Percentiles rank a stretch among this genome's conserved stretches.
phyloP scores from a whole-genome alignment of 192 early-diverging fungal species.

The Geosiphon pyriformis region DNA sequence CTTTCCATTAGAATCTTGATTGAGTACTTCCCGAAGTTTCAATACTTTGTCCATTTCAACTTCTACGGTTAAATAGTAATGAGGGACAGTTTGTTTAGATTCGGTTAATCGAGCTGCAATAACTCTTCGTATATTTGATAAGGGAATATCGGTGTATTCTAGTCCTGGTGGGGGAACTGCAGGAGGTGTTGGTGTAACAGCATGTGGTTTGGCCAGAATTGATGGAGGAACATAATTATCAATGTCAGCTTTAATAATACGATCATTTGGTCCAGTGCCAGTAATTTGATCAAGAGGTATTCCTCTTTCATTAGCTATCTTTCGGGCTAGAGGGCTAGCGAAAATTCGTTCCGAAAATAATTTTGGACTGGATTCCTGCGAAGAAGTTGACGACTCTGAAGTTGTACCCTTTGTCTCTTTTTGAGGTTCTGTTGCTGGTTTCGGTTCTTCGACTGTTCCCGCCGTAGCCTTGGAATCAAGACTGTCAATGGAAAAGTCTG shows the following conservation, averaged over 20 bases:
- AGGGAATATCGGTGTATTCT: conserved; percentile 67
- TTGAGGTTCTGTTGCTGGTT: conserved; percentile 6
- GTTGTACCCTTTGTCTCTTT: conserved; percentile 14
- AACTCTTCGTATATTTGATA: conserved; percentile 75
- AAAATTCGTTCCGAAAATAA: conserved; percentile 58
- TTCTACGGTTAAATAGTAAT: conserved; percentile 82
- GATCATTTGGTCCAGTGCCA: conserved; percentile 85
- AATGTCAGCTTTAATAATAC: conserved; percentile 90
- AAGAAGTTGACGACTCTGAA: conserved; percentile 26
- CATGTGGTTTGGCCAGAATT: conserved; percentile 35
- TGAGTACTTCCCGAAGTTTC: conserved; percentile 84
- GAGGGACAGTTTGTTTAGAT: conserved; percentile 69
- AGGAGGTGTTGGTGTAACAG: conserved; percentile 34
- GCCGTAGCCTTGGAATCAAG: conserved; percentile 36
- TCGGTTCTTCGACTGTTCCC: conserved; percentile 33
- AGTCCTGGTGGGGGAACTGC: conserved; percentile 32
- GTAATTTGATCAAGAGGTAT: conserved; percentile 69
- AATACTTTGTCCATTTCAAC: conserved; percentile 84
- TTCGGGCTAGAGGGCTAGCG: conserved; percentile 81
- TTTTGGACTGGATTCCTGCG: conserved; percentile 15
- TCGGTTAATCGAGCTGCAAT: conserved; percentile 73
- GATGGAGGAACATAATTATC: conserved; percentile 51
- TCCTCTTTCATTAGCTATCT: conserved; percentile 78
- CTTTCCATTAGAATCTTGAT: conserved; percentile 74
- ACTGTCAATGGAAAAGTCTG: conserved; percentile 64